Conservation (phyloP, 805 yeast genomes). For the Yamadazyma scolyti region DNA sequence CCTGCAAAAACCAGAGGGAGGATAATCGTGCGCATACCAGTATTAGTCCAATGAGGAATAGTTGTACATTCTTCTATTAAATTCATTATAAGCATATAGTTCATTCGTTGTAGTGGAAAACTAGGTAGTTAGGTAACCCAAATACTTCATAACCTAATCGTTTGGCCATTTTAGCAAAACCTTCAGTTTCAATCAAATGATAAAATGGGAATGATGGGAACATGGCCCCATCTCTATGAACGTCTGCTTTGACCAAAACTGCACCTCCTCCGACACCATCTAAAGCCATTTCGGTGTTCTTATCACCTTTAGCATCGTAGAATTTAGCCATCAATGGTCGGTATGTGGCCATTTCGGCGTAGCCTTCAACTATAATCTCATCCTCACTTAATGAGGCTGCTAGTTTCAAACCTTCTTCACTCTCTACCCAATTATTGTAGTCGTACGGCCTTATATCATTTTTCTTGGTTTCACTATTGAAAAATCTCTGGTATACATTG, state of each 20-base stretch:
- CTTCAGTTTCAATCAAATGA: slow-evolving; percentile 95
- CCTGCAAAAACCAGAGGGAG: not conserved
- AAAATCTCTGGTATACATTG: slow-evolving; percentile 85
- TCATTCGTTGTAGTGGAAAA: slow-evolving; percentile 83
- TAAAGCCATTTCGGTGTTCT: slow-evolving; percentile 67
- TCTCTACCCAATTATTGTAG: slow-evolving; percentile 92
- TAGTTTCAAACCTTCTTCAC: slow-evolving; percentile 71
- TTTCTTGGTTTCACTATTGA: slow-evolving; percentile 52
- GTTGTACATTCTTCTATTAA: too few relatives aligned
- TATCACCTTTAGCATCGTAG: slow-evolving; percentile 63
- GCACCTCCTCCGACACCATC: slow-evolving; percentile 99
- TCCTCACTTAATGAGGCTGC: slow-evolving; percentile 76
- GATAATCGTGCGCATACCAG: slow-evolving; percentile 1
- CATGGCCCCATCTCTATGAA: slow-evolving; percentile 99
- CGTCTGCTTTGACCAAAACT: slow-evolving; percentile 92
- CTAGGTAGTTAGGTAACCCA: slow-evolving; percentile 93
- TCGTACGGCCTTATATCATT: slow-evolving; percentile 81
- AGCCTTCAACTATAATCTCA: slow-evolving; percentile 93
- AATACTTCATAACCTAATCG: slow-evolving; percentile 85
- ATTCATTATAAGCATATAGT: not conserved
- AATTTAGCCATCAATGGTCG: slow-evolving; percentile 92
- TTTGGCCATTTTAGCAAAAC: slow-evolving; percentile 97
- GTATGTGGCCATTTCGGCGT: slow-evolving; percentile 88
- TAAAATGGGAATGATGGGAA: slow-evolving; percentile 98
- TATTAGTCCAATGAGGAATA: too few relatives aligned